Conservation (phyloP, 306 rosid genomes). For the Acacia acuminata region DNA sequence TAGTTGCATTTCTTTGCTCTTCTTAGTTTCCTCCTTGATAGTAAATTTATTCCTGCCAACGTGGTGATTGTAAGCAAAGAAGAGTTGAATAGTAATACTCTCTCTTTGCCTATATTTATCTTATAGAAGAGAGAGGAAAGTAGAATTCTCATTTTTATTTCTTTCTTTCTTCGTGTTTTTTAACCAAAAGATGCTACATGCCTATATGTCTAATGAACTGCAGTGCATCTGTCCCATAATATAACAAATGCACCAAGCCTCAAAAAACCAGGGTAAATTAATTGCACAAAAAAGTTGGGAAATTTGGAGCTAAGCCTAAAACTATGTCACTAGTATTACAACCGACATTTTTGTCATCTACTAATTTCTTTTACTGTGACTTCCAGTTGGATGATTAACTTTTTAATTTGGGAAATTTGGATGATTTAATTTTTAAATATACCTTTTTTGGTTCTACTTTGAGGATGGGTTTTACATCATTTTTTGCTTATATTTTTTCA, state of each 20-base stretch:
- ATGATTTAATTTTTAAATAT: neutral
- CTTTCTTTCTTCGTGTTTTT: neutral
- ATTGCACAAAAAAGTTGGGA: neutral
- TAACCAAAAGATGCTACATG: neutral
- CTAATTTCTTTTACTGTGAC: neutral
- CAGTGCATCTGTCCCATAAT: neutral
- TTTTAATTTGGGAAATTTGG: neutral
- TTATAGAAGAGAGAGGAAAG: neutral
- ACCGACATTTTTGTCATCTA: neutral
- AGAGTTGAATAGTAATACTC: neutral
- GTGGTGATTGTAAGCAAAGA: neutral
- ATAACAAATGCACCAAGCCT: neutral
- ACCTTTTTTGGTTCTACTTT: neutral
- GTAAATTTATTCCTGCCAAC: neutral
- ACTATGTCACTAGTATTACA: neutral
- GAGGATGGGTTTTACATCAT: slow-evolving; percentile 14
- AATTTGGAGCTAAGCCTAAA: neutral
- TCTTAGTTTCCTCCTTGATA: neutral
- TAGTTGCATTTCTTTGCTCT: slow-evolving; percentile 3
- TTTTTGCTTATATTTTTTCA: neutral
- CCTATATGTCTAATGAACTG: neutral
- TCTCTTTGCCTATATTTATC: neutral
- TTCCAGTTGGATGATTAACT: neutral
- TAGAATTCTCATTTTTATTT: neutral
- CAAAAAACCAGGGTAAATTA: neutral